Evolutionary conservation across 345 rosid species (phyloP).

Genomic region (Populus pruinosa): DNA sequence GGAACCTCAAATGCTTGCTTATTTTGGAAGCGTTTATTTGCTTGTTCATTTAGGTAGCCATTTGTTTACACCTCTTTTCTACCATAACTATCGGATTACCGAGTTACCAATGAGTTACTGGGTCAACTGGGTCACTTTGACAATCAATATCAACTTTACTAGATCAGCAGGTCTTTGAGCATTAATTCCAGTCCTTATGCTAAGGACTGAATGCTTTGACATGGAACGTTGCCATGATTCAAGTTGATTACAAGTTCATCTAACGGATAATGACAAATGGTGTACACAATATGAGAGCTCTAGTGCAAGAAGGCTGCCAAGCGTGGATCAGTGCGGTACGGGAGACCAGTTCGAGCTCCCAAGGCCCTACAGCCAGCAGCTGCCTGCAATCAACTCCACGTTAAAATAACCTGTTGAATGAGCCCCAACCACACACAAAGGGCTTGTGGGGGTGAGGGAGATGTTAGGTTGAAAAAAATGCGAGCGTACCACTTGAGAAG

Average conservation of each 20-base stretch:
- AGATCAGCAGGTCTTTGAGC: no score
- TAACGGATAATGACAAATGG: background rate
- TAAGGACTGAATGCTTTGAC: no score
- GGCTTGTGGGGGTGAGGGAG: background rate
- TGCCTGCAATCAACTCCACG: slow-evolving; percentile 53
- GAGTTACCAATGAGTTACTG: no score
- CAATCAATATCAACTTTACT: no score
- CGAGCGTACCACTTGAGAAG: slow-evolving; percentile 73
- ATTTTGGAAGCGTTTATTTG: no score
- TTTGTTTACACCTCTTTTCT: background rate
- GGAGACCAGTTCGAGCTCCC: slow-evolving; percentile 85
- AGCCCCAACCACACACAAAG: background rate
- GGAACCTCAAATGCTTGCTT: background rate
- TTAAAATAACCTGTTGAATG: background rate
- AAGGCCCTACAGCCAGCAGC: slow-evolving; percentile 67
- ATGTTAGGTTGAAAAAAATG: background rate
- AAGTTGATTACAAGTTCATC: no score
- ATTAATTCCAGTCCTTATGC: no score
- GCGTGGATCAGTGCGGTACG: slow-evolving; percentile 47
- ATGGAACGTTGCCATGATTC: no score
- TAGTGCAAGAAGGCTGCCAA: slow-evolving; percentile 37
- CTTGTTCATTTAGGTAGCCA: background rate
- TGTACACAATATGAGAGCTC: background rate
- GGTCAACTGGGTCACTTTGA: no score
- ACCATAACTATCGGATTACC: no score